phyloP scores from a whole-genome alignment of 495 filamentous ascomycete genomes.

The Cercophora sp. region DNA sequence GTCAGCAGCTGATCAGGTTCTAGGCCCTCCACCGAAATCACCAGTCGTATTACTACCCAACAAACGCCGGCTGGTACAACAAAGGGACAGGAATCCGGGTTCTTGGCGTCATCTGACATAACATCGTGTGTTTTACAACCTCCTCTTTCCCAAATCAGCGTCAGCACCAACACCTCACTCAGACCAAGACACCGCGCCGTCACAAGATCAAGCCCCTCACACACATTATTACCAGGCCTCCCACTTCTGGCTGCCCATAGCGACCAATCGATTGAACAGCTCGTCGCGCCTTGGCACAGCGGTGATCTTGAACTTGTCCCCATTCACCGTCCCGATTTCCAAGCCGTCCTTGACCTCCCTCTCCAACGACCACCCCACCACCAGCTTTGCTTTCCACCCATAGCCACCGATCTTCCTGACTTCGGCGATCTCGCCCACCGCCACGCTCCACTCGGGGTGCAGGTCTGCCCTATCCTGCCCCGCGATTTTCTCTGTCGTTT shows the following conservation, averaged over 20 bases:
- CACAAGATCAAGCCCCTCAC: too few relatives aligned
- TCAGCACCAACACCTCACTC: too few relatives aligned
- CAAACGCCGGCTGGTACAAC: too few relatives aligned
- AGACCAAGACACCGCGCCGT: too few relatives aligned
- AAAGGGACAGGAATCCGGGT: too few relatives aligned
- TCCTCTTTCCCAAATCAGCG: too few relatives aligned
- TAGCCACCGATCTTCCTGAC: conserved; percentile 79
- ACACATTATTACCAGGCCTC: conserved; percentile 76
- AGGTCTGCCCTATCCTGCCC: conserved; percentile 49
- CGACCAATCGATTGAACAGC: conserved; percentile 78
- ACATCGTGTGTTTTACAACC: too few relatives aligned
- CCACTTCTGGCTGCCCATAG: conserved; percentile 86
- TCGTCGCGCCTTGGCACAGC: conserved; percentile 73
- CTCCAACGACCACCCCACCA: conserved; percentile 76
- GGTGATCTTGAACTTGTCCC: conserved; percentile 58
- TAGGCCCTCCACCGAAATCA: too few relatives aligned
- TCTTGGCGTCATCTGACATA: too few relatives aligned
- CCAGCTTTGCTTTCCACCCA: conserved; percentile 84
- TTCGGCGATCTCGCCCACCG: conserved; percentile 54
- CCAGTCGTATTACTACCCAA: too few relatives aligned
- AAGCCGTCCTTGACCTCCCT: conserved; percentile 76
- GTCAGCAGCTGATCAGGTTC: too few relatives aligned
- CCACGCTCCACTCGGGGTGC: conserved; percentile 50
- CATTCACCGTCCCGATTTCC: conserved; percentile 57
- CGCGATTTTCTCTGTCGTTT: conserved; percentile 39